phyloP scores from a whole-genome alignment of 805 yeast genomes.

The Candida coleopterorum region DNA sequence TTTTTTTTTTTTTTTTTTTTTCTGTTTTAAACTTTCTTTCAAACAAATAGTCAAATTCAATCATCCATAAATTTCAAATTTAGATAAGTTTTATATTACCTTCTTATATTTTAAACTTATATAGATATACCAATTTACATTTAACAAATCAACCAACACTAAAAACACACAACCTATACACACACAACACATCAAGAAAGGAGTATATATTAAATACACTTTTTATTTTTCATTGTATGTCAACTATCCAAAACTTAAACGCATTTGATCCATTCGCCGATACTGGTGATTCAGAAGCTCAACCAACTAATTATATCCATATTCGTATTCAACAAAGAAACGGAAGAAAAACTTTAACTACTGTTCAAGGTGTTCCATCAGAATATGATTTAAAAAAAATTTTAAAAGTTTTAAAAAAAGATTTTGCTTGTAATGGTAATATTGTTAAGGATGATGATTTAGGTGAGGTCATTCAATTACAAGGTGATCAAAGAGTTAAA shows the following conservation, averaged over 20 bases:
- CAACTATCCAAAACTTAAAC: conserved; percentile 89
- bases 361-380: conserved; percentile 94
- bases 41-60: not conserved
- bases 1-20: too few relatives aligned
- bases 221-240: conserved; percentile 42
- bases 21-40: not conserved
- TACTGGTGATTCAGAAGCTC: conserved; percentile 98
- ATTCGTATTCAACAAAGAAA: conserved; percentile 99
- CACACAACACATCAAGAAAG: too few relatives aligned
- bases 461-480: conserved; percentile 96
- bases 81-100: too few relatives aligned
- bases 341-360: conserved; percentile 97
- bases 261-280: conserved; percentile 98
- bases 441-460: conserved; percentile 93
- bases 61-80: too few relatives aligned
- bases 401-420: conserved; percentile 90
- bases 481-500: conserved; percentile 98
- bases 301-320: conserved; percentile 92
- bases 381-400: conserved; percentile 95
- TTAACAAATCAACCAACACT: too few relatives aligned
- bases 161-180: too few relatives aligned
- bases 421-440: conserved; percentile 98
- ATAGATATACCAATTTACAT: too few relatives aligned
- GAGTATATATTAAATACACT: conserved; percentile 1
- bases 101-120: too few relatives aligned